phyloP scores from a whole-genome alignment of 352 stramenopile genomes.

The Globisporangium spiculum region DNA sequence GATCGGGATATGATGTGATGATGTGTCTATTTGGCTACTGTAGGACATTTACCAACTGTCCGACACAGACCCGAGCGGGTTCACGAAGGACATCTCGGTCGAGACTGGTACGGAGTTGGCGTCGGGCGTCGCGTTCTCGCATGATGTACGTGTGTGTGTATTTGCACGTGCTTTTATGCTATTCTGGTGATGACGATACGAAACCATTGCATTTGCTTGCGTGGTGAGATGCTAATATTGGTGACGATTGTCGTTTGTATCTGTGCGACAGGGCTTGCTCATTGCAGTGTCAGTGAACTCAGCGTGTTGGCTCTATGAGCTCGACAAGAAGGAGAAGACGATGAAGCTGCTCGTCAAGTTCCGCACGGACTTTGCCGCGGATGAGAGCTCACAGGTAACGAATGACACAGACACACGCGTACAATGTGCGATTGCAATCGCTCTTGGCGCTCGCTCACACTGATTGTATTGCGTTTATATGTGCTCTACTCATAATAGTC shows the following conservation, averaged over 20 bases:
- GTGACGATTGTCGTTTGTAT: not conserved
- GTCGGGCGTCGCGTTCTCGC: constrained; percentile 73
- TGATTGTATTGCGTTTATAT: not conserved
- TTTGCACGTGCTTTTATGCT: not conserved
- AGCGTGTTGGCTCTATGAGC: constrained; percentile 72
- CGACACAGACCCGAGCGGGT: constrained; percentile 57
- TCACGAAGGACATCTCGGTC: constrained; percentile 62
- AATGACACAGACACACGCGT: not conserved
- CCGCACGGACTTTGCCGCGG: constrained; percentile 71
- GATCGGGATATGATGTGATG: not conserved
- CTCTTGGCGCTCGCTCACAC: not conserved
- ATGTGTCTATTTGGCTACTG: not conserved
- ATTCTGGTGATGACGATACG: not conserved
- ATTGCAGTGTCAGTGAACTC: constrained; percentile 76
- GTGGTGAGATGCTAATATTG: not conserved
- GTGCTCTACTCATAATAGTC: constrained; percentile 20
- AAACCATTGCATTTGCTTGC: not conserved
- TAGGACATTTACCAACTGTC: constrained; percentile 78
- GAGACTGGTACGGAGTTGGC: constrained; percentile 72
- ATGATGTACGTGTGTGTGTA: constrained; percentile 33
- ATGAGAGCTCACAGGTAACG: constrained; percentile 50
- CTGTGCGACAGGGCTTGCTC: constrained; percentile 37
- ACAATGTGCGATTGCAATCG: not conserved
- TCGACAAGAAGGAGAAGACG: constrained; percentile 53
- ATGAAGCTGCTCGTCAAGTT: constrained; percentile 77